Conservation (phyloP, 2,329 filamentous ascomycete genomes). For the Aspergillus fructus region DNA sequence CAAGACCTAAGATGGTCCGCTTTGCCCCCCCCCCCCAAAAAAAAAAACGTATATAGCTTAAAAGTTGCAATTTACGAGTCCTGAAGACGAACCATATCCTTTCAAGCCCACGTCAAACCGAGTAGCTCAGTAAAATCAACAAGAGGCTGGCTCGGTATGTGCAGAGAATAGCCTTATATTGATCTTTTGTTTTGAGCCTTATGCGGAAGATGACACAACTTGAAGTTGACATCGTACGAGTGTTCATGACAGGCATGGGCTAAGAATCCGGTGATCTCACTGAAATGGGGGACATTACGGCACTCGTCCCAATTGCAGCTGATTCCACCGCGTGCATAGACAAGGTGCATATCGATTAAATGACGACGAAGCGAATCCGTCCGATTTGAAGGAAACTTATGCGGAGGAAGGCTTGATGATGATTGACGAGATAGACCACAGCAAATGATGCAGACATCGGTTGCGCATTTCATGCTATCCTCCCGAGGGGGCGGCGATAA, state of each 20-base stretch:
- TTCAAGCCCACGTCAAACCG: no score
- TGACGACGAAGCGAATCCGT: slow-evolving; percentile 25
- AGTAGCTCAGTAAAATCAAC: no score
- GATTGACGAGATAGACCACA: slow-evolving; percentile 22
- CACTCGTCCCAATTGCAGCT: slow-evolving; percentile 22
- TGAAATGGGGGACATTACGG: slow-evolving; percentile 19
- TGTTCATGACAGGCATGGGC: slow-evolving; percentile 17
- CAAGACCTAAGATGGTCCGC: no score
- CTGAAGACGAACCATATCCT: no score
- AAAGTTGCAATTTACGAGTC: no score
- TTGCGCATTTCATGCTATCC: slow-evolving; percentile 18
- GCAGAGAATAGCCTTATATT: no score
- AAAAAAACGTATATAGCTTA: no score
- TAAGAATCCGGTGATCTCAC: slow-evolving; percentile 21
- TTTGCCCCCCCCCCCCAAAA: no score
- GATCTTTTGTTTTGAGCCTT: no score
- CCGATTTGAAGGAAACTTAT: slow-evolving; percentile 24
- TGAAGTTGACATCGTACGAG: slow-evolving; percentile 20
- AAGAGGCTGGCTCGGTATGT: no score
- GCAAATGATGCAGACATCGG: slow-evolving; percentile 28
- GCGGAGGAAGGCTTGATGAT: slow-evolving; percentile 23
- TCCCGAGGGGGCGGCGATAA: slow-evolving; percentile 1
- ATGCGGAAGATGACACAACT: slow-evolving; percentile 17
- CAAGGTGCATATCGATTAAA: slow-evolving; percentile 25
- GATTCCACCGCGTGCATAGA: slow-evolving; percentile 17